Conservation (phyloP, 305 asterid species). For the Fraxinus floribunda region DNA sequence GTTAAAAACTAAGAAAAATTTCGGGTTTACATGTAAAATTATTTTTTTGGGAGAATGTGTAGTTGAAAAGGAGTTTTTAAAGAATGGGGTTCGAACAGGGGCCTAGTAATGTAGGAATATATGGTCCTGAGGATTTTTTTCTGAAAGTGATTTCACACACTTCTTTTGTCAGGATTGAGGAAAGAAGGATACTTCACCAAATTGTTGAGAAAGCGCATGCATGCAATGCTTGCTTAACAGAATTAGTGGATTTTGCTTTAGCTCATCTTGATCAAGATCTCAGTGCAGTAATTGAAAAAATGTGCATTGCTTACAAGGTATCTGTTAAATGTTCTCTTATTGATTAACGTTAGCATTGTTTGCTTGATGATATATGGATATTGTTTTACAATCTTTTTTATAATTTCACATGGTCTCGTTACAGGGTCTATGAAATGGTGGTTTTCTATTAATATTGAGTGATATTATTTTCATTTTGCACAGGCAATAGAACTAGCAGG, state of each 20-base stretch:
- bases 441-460: constrained; percentile 4
- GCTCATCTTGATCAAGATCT: constrained; percentile 58
- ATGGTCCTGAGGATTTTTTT: neutral
- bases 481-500: constrained; percentile 71
- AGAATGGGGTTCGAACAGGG: neutral
- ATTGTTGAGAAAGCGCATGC: constrained; percentile 61
- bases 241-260: constrained; percentile 51
- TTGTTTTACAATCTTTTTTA: constrained; percentile 6
- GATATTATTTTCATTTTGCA: constrained; percentile 11
- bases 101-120: neutral
- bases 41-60: too few species aligned
- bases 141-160: constrained; percentile 23
- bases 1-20: neutral
- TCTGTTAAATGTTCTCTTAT: constrained; percentile 19
- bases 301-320: constrained; percentile 74
- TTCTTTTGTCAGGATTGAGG: constrained; percentile 67
- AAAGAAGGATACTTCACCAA: constrained; percentile 57
- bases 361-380: neutral
- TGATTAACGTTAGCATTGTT: constrained; percentile 2
- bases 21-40: too few species aligned
- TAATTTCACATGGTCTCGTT: neutral
- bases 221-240: constrained; percentile 50
- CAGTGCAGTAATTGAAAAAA: constrained; percentile 41
- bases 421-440: neutral
- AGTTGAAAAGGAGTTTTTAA: neutral